Base-by-base conservation (phyloP, 2,329 filamentous ascomycete species). In the Periglandula ipomoeae region DNA sequence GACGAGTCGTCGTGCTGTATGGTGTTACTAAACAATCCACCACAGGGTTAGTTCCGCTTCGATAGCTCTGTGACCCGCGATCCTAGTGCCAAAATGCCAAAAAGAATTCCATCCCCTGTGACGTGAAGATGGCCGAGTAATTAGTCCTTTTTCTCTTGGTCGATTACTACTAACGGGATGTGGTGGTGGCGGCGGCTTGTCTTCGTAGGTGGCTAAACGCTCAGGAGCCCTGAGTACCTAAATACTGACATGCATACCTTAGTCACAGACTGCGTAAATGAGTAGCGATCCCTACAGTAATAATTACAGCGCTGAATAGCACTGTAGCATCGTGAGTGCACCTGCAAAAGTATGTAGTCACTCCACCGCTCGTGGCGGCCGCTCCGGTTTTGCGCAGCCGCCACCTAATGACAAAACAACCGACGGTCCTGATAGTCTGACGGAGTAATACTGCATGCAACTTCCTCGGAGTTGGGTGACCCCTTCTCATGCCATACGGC, bases 361-460 rank as follows among this genome's bases (percentile, higher is more conserved):
- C 38, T 20, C 19, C 7, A 40, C 38, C 32, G 38, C 32, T 22
- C 37, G 30, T 32, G 38, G 44, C 39, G 48, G 48, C 17, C 30
- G 30, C 47, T 37, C 43, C 47, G 47, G 32, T 42, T 27, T 35
- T 30, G n/a, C 34, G 17, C 32, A 17, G 32, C 41, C 43, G 42
- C 43, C 43, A 50, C 39, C 22, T n/a, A 35, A 41, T 11, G 15
- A 39, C n/a, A 22, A 22, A 32, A 47, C 19, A 38, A 37, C 32
- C 40, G 41, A 49, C 47, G 48, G 38, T 37, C 27, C 10, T 46
- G 26, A 26, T 24, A 38, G 46, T 26, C 32, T 39, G 44, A 40
- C 13, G 44, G 17, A 39, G 24, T 27, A 39, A 22, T 10, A 26
- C 37, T 41, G 38, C 38, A 26, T 37, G 30, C 48, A 34, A 39